Percentiles rank a stretch among this genome's conserved stretches.
Conservation (phyloP, 768 basidiomycete species). For the Hysterangium stoloniferum region DNA sequence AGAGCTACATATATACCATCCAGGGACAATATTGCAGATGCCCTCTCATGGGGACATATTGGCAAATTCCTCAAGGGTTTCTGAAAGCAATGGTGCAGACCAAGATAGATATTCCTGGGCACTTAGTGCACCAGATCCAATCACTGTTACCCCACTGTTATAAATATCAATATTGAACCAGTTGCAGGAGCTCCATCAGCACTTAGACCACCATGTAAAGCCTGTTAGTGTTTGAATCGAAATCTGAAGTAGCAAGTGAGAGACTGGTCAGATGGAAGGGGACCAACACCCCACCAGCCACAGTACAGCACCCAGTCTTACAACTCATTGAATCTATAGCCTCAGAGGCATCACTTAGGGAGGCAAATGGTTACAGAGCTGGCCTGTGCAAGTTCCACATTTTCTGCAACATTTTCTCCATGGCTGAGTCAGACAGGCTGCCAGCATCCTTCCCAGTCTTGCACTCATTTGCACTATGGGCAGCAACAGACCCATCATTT, state of each 20-base stretch:
- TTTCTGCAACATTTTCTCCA: constrained; percentile 26
- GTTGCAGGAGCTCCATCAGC: no score
- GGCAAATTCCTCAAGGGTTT: no score
- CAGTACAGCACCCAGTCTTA: constrained; percentile 19
- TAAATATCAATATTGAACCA: no score
- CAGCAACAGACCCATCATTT: constrained; percentile 22
- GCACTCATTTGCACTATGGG: constrained; percentile 31
- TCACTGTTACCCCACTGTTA: no score
- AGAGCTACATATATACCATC: no score
- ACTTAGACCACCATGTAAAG: no score
- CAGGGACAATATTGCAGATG: no score
- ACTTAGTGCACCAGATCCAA: no score
- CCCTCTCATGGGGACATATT: no score
- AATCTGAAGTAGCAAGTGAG: constrained; percentile 20
- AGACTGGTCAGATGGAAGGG: constrained; percentile 28
- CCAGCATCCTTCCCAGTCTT: constrained; percentile 24
- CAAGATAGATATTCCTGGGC: no score
- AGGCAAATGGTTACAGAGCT: constrained; percentile 16
- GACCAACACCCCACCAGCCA: constrained; percentile 19
- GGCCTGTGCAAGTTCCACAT: constrained; percentile 26
- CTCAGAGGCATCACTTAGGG: constrained; percentile 18
- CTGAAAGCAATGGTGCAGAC: no score
- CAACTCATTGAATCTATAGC: constrained; percentile 15
- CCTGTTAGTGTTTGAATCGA: no score
- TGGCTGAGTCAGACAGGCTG: constrained; percentile 20